Conservation (phyloP, 768 basidiomycete genomes). For the Boletus sp. region DNA sequence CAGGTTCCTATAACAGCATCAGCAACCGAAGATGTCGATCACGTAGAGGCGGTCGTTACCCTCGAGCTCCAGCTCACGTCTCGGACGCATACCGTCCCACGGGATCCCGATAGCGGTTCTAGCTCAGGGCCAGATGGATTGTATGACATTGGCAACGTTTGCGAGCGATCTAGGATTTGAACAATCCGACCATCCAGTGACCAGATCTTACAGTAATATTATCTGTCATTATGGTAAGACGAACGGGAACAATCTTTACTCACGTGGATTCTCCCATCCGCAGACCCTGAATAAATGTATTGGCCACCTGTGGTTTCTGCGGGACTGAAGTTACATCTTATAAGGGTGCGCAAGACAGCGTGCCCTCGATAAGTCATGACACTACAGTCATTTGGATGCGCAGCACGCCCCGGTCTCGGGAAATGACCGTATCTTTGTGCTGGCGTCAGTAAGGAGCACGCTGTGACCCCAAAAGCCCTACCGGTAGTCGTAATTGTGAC, state of each 20-base stretch:
- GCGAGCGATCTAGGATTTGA: slow-evolving; percentile 78
- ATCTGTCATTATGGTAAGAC: slow-evolving; percentile 1
- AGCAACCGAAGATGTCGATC: not conserved
- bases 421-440: slow-evolving; percentile 57
- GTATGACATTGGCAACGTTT: slow-evolving; percentile 62
- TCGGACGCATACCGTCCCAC: slow-evolving; percentile 61
- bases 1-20: slow-evolving; percentile 59
- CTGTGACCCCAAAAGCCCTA: slow-evolving; percentile 30
- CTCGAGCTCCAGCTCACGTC: slow-evolving; percentile 95
- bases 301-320: slow-evolving; percentile 85
- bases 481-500: slow-evolving; percentile 77
- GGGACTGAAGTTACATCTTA: slow-evolving; percentile 96
- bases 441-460: slow-evolving; percentile 8
- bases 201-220: slow-evolving; percentile 66
- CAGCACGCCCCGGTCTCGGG: slow-evolving; percentile 53
- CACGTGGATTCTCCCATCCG: slow-evolving; percentile 83
- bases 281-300: slow-evolving; percentile 93
- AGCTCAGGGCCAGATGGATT: slow-evolving; percentile 69
- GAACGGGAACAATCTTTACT: slow-evolving; percentile 19
- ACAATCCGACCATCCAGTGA: slow-evolving; percentile 86
- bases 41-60: slow-evolving; percentile 35
- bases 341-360: slow-evolving; percentile 83
- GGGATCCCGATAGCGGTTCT: slow-evolving; percentile 25
- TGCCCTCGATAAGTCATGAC: slow-evolving; percentile 97
- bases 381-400: slow-evolving; percentile 87